phyloP scores from a whole-genome alignment of 768 basidiomycete species.

The Sistotremastrum suecicum region DNA sequence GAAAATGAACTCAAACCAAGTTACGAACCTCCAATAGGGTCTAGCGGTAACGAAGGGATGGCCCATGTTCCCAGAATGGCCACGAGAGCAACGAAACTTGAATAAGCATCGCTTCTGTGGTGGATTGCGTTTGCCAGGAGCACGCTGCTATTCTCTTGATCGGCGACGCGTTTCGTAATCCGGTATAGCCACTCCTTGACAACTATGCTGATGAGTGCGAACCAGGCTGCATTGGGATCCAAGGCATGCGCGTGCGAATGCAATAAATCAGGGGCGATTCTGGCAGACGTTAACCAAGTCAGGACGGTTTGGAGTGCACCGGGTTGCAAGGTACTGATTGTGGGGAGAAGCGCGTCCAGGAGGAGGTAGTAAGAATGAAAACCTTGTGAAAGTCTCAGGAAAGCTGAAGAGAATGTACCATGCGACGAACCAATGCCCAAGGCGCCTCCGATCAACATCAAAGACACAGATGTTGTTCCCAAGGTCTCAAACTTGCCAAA shows the following conservation, averaged over 20 bases:
- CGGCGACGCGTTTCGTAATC: conserved; percentile 77
- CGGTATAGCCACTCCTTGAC: conserved; percentile 91
- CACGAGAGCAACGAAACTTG: conserved; percentile 78
- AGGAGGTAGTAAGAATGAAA: conserved; percentile 85
- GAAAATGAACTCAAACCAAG: neutral
- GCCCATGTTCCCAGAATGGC: conserved; percentile 86
- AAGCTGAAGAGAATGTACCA: conserved; percentile 4
- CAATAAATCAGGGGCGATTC: conserved; percentile 31
- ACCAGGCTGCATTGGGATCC: conserved; percentile 95
- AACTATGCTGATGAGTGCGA: conserved; percentile 68
- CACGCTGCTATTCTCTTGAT: conserved; percentile 83
- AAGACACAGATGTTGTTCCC: conserved; percentile 80
- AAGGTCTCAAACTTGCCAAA: conserved; percentile 93
- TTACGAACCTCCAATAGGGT: conserved; percentile 78
- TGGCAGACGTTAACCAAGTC: conserved; percentile 32
- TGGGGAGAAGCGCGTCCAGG: conserved; percentile 53
- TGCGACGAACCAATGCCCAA: conserved; percentile 36
- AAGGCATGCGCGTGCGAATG: conserved; percentile 43
- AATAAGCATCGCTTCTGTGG: conserved; percentile 95
- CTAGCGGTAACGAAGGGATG: conserved; percentile 76
- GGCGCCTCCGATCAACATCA: conserved; percentile 75
- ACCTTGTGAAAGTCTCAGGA: conserved; percentile 23
- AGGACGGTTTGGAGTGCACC: conserved; percentile 54
- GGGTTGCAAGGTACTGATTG: conserved; percentile 46
- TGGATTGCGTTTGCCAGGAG: conserved; percentile 93